Conservation (phyloP, 441 rosid species). For the Erysimum cheiri region DNA sequence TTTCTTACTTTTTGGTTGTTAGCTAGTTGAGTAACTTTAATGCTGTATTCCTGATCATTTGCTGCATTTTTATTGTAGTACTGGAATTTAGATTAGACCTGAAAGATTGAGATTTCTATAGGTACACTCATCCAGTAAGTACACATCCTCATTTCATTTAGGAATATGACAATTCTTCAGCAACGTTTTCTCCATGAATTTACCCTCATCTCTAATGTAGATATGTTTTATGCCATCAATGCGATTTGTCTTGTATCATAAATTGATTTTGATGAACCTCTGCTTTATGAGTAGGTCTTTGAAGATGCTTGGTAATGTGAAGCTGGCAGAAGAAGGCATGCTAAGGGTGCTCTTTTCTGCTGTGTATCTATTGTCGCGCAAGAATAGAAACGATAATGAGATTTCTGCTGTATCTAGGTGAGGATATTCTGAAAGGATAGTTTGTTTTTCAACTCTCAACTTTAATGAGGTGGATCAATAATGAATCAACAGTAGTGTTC, state of each 20-base stretch:
- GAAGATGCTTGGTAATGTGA: slow-evolving; percentile 77
- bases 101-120: slow-evolving; percentile 26
- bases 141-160: slow-evolving; percentile 14
- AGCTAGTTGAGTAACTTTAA: slow-evolving; percentile 14
- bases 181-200: slow-evolving; percentile 15
- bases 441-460: slow-evolving; percentile 31
- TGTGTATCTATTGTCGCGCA: slow-evolving; percentile 72
- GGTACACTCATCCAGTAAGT: slow-evolving; percentile 21
- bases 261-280: slow-evolving; percentile 31
- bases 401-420: slow-evolving; percentile 92
- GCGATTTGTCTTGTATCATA: slow-evolving; percentile 29
- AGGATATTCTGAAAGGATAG: slow-evolving; percentile 38
- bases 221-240: slow-evolving; percentile 27
- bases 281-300: slow-evolving; percentile 71
- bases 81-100: slow-evolving; percentile 26
- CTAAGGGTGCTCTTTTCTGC: slow-evolving; percentile 84
- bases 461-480: slow-evolving; percentile 26
- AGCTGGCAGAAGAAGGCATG: slow-evolving; percentile 94
- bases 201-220: slow-evolving; percentile 27
- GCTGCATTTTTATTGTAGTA: slow-evolving; percentile 24
- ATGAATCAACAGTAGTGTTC: slow-evolving; percentile 17
- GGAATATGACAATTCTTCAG: slow-evolving; percentile 23
- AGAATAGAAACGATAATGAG: slow-evolving; percentile 75
- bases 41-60: slow-evolving; percentile 20
- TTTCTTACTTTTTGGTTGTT: slow-evolving; percentile 12